A percentile compares a stretch with the other conserved stretches of the same genome.
Evolutionary conservation across 129 eudicot species (phyloP).

Genomic region (Ambrosia artemisiifolia): DNA sequence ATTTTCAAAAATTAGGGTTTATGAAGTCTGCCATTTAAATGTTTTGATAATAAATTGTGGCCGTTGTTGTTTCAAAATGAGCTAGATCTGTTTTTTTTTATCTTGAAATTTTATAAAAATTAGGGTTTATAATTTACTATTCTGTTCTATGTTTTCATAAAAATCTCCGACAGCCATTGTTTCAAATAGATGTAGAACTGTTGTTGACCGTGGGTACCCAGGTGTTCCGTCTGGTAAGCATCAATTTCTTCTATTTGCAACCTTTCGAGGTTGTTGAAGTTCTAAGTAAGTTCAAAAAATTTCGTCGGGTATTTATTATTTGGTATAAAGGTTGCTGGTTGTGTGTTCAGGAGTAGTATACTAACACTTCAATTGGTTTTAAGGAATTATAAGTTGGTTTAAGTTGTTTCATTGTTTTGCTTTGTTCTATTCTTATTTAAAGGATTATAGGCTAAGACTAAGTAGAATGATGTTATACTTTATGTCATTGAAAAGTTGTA

Average conservation of each 20-base stretch:
- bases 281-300: background rate
- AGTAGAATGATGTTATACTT: slow-evolving; percentile 12
- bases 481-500: background rate
- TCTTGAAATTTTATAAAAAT: too few species aligned
- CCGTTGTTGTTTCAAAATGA: too few species aligned
- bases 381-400: background rate
- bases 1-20: too few species aligned
- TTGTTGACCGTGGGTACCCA: slow-evolving; percentile 76
- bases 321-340: slow-evolving; percentile 2
- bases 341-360: slow-evolving; percentile 5
- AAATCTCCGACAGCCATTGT: too few species aligned
- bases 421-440: background rate
- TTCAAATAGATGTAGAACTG: too few species aligned
- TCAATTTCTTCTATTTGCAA: slow-evolving; percentile 9
- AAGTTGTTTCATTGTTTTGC: background rate
- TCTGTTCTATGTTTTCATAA: too few species aligned
- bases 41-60: too few species aligned
- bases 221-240: slow-evolving; percentile 66
- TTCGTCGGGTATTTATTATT: background rate
- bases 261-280: slow-evolving; percentile 6
- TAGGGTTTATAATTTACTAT: too few species aligned
- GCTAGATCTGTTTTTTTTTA: too few species aligned
- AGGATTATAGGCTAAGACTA: background rate
- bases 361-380: slow-evolving; percentile 2
- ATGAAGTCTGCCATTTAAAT: too few species aligned